phyloP scores from a whole-genome alignment of 306 rosid species.

The Lupinus albus region DNA sequence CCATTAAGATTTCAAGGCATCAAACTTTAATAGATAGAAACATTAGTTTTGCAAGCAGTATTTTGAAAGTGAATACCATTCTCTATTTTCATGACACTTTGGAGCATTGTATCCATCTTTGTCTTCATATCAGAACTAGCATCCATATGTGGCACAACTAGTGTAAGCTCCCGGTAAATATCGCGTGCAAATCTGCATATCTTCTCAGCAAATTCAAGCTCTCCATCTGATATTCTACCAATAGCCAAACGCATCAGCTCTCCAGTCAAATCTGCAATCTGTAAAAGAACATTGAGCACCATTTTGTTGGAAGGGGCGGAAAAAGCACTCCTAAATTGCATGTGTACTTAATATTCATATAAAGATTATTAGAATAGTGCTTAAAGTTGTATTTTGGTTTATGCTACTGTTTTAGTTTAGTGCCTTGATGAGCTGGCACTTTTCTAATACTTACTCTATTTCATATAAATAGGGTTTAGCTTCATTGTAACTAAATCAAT shows the following conservation, averaged over 20 bases:
- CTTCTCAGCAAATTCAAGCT: slow-evolving; percentile 76
- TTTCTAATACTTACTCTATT: too few relatives aligned
- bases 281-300: slow-evolving; percentile 44
- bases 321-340: slow-evolving; percentile 3
- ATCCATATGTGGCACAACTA: slow-evolving; percentile 83
- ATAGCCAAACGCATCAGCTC: slow-evolving; percentile 98
- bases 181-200: slow-evolving; percentile 90
- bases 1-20: slow-evolving; percentile 13
- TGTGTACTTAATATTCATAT: slow-evolving; percentile 23
- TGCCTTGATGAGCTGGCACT: too few relatives aligned
- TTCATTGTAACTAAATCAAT: too few relatives aligned
- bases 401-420: too few relatives aligned
- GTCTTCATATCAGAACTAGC: slow-evolving; percentile 75
- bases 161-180: slow-evolving; percentile 85
- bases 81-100: slow-evolving; percentile 92
- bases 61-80: slow-evolving; percentile 59
- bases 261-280: slow-evolving; percentile 97
- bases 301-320: not conserved
- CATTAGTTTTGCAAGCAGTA: slow-evolving; percentile 12
- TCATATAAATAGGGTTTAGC: too few relatives aligned
- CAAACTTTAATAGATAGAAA: slow-evolving; percentile 14
- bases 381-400: too few relatives aligned
- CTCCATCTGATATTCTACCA: slow-evolving; percentile 92
- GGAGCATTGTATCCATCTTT: slow-evolving; percentile 93
- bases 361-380: too few relatives aligned